Conservation (phyloP, 2,329 filamentous ascomycete genomes). For the Teratosphaeria gauchensis region DNA sequence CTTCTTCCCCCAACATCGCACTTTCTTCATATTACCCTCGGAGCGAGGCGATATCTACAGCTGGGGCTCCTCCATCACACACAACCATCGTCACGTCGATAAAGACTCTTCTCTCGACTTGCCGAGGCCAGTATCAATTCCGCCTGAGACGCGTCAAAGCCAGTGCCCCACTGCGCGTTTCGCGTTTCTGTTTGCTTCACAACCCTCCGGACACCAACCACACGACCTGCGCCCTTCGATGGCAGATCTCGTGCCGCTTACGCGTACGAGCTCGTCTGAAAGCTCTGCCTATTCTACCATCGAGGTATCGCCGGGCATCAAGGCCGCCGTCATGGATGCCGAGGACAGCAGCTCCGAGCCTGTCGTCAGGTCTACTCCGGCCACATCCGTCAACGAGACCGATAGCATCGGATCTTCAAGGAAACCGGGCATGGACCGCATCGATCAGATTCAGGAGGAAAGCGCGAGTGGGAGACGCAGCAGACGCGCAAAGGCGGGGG, state of each 20-base stretch:
- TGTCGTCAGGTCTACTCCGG: constrained; percentile 53
- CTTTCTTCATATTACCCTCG: neutral
- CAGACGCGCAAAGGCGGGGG: constrained; percentile 45
- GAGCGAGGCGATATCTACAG: neutral
- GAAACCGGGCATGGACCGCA: constrained; percentile 19
- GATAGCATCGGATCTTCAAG: constrained; percentile 42
- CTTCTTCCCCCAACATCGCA: neutral
- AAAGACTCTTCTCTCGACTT: neutral
- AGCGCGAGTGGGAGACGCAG: constrained; percentile 31
- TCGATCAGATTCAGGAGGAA: constrained; percentile 4
- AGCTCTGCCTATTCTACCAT: constrained; percentile 35
- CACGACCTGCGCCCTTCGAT: neutral
- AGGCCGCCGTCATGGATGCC: constrained; percentile 16
- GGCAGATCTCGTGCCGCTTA: constrained; percentile 4
- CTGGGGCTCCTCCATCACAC: neutral
- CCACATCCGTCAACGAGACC: constrained; percentile 56
- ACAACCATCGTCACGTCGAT: neutral
- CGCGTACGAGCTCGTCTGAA: constrained; percentile 30
- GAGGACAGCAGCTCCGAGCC: constrained; percentile 33
- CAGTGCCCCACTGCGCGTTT: neutral
- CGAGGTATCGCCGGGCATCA: constrained; percentile 24
- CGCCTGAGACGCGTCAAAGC: neutral
- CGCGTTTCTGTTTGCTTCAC: constrained; percentile 1
- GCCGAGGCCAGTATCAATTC: constrained; percentile 2
- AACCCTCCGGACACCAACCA: neutral